These are phyloP conservation scores for Crithidia sp. DNA, from an alignment of 208 protist genomes.

Conservation along the genomic window DNA sequence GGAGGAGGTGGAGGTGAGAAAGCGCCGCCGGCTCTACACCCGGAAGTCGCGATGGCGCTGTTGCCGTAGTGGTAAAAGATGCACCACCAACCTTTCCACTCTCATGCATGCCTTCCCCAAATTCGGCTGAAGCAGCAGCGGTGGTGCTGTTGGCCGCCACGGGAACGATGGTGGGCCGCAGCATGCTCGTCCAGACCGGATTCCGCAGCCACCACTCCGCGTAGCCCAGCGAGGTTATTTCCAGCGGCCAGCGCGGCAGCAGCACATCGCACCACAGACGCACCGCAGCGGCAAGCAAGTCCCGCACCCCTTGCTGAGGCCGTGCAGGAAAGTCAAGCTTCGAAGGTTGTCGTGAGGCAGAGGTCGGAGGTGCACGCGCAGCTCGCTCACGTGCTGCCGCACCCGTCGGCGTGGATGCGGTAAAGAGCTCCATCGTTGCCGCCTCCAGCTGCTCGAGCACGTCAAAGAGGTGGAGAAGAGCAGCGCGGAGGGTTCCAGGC, in stretches of 20 bases:
- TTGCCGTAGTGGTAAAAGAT: too few species aligned
- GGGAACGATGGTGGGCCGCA: too few species aligned
- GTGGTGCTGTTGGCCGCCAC: too few species aligned
- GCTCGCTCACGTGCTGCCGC: background rate
- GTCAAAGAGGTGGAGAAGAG: conserved; percentile 25
- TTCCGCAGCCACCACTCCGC: conserved; percentile 69
- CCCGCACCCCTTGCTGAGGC: background rate
- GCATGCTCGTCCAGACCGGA: conserved; percentile 7
- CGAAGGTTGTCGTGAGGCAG: background rate
- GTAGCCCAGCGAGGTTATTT: conserved; percentile 42
- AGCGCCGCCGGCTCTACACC: background rate
- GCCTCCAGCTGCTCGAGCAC: conserved; percentile 24
- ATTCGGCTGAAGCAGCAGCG: too few species aligned
- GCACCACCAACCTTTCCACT: too few species aligned
- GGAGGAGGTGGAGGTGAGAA: background rate
- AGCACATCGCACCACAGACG: conserved; percentile 38
- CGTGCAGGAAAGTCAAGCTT: background rate
- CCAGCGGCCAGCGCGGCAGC: conserved; percentile 38
- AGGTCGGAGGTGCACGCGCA: background rate
- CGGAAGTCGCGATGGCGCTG: background rate
- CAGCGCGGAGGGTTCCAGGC: conserved; percentile 12
- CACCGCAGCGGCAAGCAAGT: conserved; percentile 7
- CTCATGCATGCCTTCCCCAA: too few species aligned
- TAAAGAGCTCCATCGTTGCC: background rate
- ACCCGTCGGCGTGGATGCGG: background rate